phyloP scores from a whole-genome alignment of 139 green algal genomes.

The Helicosporidium sp. region DNA sequence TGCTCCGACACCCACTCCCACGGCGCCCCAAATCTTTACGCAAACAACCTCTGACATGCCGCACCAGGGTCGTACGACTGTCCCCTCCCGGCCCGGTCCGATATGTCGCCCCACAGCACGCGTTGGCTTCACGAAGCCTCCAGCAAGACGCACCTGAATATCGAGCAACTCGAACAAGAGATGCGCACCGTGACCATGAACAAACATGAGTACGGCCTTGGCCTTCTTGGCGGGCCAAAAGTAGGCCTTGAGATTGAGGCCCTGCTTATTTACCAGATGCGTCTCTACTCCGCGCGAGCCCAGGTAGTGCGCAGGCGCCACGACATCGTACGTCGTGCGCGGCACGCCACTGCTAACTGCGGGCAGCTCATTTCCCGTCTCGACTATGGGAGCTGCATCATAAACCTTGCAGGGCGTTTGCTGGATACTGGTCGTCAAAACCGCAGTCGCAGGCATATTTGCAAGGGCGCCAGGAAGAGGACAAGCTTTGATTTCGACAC shows the following conservation, averaged over 20 bases:
- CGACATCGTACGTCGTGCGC: slow-evolving; percentile 3
- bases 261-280: slow-evolving; percentile 17
- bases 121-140: too few species aligned
- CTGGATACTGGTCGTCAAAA: neutral
- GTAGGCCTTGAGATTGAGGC: slow-evolving; percentile 17
- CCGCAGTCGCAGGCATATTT: neutral
- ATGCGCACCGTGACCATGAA: slow-evolving; percentile 41
- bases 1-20: too few species aligned
- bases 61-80: too few species aligned
- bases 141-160: slow-evolving; percentile 13
- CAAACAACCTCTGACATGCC: too few species aligned
- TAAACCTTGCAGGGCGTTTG: neutral
- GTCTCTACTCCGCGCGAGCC: slow-evolving; percentile 8
- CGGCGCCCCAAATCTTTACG: too few species aligned
- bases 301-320: slow-evolving; percentile 3
- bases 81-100: too few species aligned
- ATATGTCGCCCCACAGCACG: too few species aligned
- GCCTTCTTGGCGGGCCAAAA: slow-evolving; percentile 26
- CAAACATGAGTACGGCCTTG: slow-evolving; percentile 26
- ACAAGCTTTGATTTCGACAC: too few species aligned
- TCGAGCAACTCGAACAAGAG: slow-evolving; percentile 28
- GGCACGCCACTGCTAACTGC: neutral
- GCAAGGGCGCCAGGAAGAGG: neutral
- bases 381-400: neutral
- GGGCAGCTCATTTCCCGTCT: neutral